Evolutionary conservation across 1,139 yeast genomes (phyloP), one percentile per base, ranked within the genome.

Genomic region (Pichia sp.): DNA sequence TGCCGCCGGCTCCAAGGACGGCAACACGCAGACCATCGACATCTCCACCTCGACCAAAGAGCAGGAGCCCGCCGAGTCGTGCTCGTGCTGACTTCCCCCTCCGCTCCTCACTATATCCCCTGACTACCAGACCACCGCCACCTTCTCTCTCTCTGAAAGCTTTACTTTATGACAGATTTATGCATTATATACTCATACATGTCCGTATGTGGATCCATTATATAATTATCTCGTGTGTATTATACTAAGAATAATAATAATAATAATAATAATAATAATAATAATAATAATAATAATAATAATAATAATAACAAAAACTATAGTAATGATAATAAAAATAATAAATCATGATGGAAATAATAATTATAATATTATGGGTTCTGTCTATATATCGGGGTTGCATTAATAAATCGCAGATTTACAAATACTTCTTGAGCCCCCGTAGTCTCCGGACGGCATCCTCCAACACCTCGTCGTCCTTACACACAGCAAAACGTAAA

Each of bases 401-500:
- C 23, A 5, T 18, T 13, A 18, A n/a, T 16, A 39, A 21, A 57
- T 66, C 77, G 22, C 23, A 25, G n/a, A 31, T 48, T 36, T 44
- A 52, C 28, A 52, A 31, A 52, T 83, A 88, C 50, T 86, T 71
- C 70, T 85, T 85, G 63, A 93, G 77, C 44, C 78, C 79, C 61
- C 78, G 74, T 60, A 93, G 78, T 70, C 91, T 82, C 54, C 74
- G 78, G 19, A 85, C 96, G 0, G 98, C 98, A 59, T 85, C 89
- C 58, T 81, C 82, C 60, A 93, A 76, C 56, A 88, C 75, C 4
- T 73, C 74, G 66, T 93, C 95, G 62, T 87, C 96, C 72, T 93
- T 93, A 75, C 99, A 93, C 18, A 93, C 95, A 16, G 99, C 98
- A 69, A 93, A 91, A 66, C 99, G 82, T 57, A 93, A 74, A 66